These are phyloP conservation scores for Avena atlantica DNA, from an alignment of 176 grass and related monocot genomes.

Conservation along the genomic window DNA sequence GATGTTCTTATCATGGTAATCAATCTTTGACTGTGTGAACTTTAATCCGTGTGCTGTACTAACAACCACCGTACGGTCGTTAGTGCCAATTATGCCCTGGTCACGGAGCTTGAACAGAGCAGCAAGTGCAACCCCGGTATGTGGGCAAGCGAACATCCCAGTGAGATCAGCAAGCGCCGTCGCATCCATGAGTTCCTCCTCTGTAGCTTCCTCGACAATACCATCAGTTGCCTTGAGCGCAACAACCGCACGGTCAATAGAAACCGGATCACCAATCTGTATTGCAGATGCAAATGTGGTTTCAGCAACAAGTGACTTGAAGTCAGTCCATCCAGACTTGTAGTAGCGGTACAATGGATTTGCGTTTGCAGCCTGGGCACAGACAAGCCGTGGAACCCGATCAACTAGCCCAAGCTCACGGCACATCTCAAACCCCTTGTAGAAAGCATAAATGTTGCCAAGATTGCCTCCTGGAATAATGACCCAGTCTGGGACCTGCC, in stretches of 20 bases:
- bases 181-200: constrained; percentile 85
- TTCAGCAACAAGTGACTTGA: constrained; percentile 56
- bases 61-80: constrained; percentile 77
- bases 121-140: constrained; percentile 78
- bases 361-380: constrained; percentile 73
- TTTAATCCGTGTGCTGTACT: constrained; percentile 84
- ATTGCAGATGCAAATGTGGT: constrained; percentile 81
- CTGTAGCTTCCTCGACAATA: constrained; percentile 76
- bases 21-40: constrained; percentile 83
- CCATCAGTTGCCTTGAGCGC: constrained; percentile 68
- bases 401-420: constrained; percentile 66
- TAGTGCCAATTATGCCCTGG: constrained; percentile 59
- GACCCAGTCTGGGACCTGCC: constrained; percentile 82
- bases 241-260: constrained; percentile 64
- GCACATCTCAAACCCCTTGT: constrained; percentile 81
- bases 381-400: constrained; percentile 62
- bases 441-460: constrained; percentile 89
- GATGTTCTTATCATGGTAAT: constrained; percentile 74
- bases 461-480: constrained; percentile 75
- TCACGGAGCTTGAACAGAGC: constrained; percentile 70
- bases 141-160: constrained; percentile 82
- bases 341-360: constrained; percentile 69
- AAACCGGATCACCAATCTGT: constrained; percentile 82
- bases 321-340: constrained; percentile 69
- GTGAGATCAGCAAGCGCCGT: constrained; percentile 70